Base-by-base conservation (phyloP, 257 asterid species). In the Solanum raphanifolium region DNA sequence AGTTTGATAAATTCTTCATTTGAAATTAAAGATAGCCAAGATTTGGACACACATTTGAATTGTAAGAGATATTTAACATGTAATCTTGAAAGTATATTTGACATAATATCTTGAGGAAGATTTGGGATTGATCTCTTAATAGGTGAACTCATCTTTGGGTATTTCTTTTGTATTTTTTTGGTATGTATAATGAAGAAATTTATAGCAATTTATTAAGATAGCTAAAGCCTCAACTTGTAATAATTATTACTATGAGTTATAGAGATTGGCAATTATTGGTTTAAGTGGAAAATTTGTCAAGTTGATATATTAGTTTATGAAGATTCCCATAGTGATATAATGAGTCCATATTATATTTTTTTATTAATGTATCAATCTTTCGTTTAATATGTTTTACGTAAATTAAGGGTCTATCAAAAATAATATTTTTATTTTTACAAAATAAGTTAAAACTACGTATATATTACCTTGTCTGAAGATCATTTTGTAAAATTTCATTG, bases 371-470 rank as follows among this genome's bases (percentile, higher is more conserved):
- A 55, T 55, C 52, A 12, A 43, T 46, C 20, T 6, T 55, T 20
- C 13, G 69, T 60, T 60, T 60, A 23, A 60, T 60, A 9, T 60
- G 7, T 60, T 21, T 55, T 60, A 23, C 2, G 13, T 9, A 21
- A 9, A 60, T 60, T 0, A 8, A 60, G 6, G 1, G 0, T 60
- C 0, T 60, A 60, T 60, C 3, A 0, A 60, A 23, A 60, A 60
- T 60, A 23, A 3, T 1, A 52, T 60, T 60, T 60, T 23, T 9
- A 21, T 60, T 0, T 60, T 23, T 23, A 60, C 0, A 21, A 60
- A 9, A 60, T 60, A 9, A 9, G 0, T 21, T 60, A 23, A 60
- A 23, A 23, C 13, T 60, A 2, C 2, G 0, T 60, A 60, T 3
- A 9, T 23, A 60, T 60, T 1, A 2, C 6, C 27, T 0, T 21